Percentiles rank a stretch among this genome's conserved stretches.
phyloP scores from a whole-genome alignment of 179 eudicot species.

The Patellifolia procumbens region DNA sequence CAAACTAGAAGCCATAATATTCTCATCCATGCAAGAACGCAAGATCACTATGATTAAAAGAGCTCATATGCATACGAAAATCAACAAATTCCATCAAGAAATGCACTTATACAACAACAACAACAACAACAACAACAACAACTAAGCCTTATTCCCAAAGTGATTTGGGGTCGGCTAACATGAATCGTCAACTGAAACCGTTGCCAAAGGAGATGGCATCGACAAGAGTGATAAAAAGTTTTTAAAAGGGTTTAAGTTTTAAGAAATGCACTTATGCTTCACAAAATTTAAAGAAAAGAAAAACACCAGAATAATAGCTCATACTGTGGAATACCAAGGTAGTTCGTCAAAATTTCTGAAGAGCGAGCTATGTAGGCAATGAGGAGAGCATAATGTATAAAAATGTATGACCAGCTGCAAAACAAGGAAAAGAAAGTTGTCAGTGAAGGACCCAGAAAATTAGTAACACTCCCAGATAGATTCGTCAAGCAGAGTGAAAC shows the following conservation, averaged over 20 bases:
- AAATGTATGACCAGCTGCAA: conserved; percentile 96
- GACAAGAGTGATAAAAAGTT: too few species aligned
- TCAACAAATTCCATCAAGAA: neutral
- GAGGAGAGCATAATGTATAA: conserved; percentile 91
- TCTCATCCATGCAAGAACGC: neutral
- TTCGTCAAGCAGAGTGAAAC: neutral
- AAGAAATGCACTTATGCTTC: conserved; percentile 9
- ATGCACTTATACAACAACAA: conserved; percentile 18
- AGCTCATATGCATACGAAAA: neutral
- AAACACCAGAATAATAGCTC: conserved; percentile 33
- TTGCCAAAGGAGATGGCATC: too few species aligned
- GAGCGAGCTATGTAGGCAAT: conserved; percentile 95
- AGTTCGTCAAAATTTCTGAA: conserved; percentile 78
- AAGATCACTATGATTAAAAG: neutral
- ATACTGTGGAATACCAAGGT: conserved; percentile 84
- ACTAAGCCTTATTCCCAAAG: too few species aligned
- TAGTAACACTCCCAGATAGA: conserved; percentile 1
- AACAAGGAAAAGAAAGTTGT: conserved; percentile 24
- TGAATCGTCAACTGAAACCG: too few species aligned
- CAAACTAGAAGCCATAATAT: neutral
- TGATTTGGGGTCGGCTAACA: too few species aligned
- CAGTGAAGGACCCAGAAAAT: conserved; percentile 7
- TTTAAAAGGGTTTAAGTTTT: too few species aligned
- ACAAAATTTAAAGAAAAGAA: neutral
- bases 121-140: too few species aligned